Evolutionary conservation across 257 asterid species (phyloP).

Genomic region (Solanum bulbocastanum): DNA sequence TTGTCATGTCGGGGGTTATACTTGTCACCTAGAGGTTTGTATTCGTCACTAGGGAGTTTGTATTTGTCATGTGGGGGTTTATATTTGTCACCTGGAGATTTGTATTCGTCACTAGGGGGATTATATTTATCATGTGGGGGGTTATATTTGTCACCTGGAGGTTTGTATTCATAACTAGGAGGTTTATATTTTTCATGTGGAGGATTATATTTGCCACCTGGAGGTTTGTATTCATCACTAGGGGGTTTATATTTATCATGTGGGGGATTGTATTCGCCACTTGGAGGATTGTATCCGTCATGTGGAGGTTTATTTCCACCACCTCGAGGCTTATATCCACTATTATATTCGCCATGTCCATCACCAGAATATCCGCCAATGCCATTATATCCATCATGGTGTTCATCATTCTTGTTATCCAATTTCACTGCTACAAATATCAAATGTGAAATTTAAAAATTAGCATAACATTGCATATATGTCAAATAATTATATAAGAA

Average conservation of each 20-base stretch:
- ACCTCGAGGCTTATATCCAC: background rate
- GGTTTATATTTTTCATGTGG: background rate
- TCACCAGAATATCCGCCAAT: background rate
- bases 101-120: background rate
- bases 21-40: background rate
- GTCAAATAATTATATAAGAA: background rate
- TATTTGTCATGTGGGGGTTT: background rate
- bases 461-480: background rate
- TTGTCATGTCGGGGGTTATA: background rate
- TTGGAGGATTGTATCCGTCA: background rate
- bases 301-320: background rate
- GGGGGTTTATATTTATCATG: too few species aligned
- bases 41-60: background rate
- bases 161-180: fast-evolving
- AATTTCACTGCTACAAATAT: background rate
- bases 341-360: background rate
- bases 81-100: background rate
- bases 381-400: background rate
- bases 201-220: fast-evolving
- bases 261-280: background rate
- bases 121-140: background rate
- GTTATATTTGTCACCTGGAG: background rate
- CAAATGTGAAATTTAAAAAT: background rate
- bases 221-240: fast-evolving
- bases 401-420: background rate